Conservation (phyloP, 768 basidiomycete genomes). For the Candolleomyces aberdarensis region DNA sequence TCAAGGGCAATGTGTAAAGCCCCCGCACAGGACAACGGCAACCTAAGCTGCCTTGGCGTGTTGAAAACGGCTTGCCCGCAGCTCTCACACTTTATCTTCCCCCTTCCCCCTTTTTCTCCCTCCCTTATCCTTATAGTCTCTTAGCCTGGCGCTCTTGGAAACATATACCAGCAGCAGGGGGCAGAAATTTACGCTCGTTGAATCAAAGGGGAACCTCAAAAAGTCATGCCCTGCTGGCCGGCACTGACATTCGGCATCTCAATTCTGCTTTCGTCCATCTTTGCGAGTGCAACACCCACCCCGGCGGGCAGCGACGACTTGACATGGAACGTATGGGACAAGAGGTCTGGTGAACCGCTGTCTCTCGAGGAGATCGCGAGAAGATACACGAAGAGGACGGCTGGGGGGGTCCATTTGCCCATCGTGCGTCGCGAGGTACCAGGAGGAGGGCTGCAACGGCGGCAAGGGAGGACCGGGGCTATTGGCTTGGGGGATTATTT, state of each 20-base stretch:
- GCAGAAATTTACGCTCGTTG: too few relatives aligned
- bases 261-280: background rate
- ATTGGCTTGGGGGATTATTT: constrained; percentile 59
- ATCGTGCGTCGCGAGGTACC: constrained; percentile 24
- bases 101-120: too few relatives aligned
- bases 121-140: too few relatives aligned
- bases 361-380: constrained; percentile 21
- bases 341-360: background rate
- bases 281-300: background rate
- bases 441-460: constrained; percentile 23
- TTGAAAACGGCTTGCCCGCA: too few relatives aligned
- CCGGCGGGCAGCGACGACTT: background rate
- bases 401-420: constrained; percentile 35
- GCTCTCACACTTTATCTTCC: too few relatives aligned
- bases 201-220: background rate
- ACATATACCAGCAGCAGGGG: too few relatives aligned
- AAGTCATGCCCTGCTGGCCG: background rate
- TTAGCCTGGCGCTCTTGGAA: background rate
- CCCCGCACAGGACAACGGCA: too few relatives aligned
- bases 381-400: constrained; percentile 25
- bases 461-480: constrained; percentile 21
- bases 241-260: background rate
- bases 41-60: too few relatives aligned
- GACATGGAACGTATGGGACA: background rate
- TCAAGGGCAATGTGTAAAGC: too few relatives aligned